phyloP scores from a whole-genome alignment of 495 filamentous ascomycete genomes.

The Penicillium lagena region DNA sequence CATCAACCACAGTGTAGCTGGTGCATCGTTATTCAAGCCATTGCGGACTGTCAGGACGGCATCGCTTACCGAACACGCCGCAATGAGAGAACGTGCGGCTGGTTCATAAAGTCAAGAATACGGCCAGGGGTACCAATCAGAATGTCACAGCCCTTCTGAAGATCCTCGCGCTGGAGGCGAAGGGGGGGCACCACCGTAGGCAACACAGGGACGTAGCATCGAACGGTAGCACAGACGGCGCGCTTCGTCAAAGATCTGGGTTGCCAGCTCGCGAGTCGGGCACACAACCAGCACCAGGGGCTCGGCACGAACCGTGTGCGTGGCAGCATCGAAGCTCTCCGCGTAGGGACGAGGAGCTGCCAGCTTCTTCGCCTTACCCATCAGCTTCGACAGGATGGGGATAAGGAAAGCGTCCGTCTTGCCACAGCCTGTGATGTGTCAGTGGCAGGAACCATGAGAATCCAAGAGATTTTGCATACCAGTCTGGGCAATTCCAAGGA shows the following conservation, averaged over 20 bases:
- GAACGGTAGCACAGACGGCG: conserved; percentile 87
- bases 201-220: conserved; percentile 87
- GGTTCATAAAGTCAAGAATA: conserved; percentile 72
- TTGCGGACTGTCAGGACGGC: not conserved
- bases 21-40: not conserved
- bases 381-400: conserved; percentile 79
- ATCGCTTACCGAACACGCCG: conserved; percentile 61
- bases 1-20: conserved; percentile 83
- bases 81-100: conserved; percentile 60
- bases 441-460: not conserved
- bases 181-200: conserved; percentile 80
- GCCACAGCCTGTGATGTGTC: conserved; percentile 63
- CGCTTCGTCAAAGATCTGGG: conserved; percentile 91
- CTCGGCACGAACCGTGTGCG: conserved; percentile 58
- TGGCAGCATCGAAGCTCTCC: conserved; percentile 29
- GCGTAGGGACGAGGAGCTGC: conserved; percentile 67
- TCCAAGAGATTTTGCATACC: conserved; percentile 47
- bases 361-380: conserved; percentile 88
- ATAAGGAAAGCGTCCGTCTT: conserved; percentile 93
- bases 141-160: conserved; percentile 81
- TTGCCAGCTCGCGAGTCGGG: conserved; percentile 82
- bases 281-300: conserved; percentile 81
- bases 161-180: conserved; percentile 57
- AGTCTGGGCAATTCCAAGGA: conserved; percentile 87
- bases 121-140: conserved; percentile 85